phyloP scores from a whole-genome alignment of 2,329 filamentous ascomycete genomes.

The Colletotrichum acutatum region DNA sequence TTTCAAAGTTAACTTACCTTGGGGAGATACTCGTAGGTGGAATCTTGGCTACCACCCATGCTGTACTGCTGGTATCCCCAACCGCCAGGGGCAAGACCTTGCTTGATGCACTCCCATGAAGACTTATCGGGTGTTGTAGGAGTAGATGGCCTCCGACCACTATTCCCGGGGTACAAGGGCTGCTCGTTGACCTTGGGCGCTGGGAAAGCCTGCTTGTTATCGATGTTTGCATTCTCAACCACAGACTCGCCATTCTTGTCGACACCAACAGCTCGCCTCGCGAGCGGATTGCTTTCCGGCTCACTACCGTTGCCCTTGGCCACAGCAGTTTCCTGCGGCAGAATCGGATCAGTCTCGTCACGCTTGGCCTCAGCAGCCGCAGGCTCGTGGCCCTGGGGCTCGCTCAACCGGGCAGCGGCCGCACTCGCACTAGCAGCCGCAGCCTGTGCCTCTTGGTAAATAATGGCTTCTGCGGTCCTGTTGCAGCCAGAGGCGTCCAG shows the following conservation, averaged over 20 bases:
- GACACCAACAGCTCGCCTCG: constrained; percentile 9
- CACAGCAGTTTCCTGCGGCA: constrained; percentile 10
- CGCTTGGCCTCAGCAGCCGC: constrained; percentile 15
- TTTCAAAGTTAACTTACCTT: constrained; percentile 48
- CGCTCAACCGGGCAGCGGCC: constrained; percentile 1
- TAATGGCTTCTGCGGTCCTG: constrained; percentile 54
- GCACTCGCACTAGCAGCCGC: constrained; percentile 43
- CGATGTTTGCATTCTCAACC: constrained; percentile 7
- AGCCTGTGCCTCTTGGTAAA: constrained; percentile 46
- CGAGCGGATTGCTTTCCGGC: background rate
- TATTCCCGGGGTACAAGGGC: constrained; percentile 12
- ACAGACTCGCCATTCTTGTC: constrained; percentile 47
- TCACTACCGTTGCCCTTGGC: constrained; percentile 8
- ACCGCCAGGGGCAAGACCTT: constrained; percentile 65
- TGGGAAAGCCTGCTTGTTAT: constrained; percentile 13
- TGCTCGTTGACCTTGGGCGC: constrained; percentile 22
- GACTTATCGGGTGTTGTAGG: constrained; percentile 25
- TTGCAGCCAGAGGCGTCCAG: constrained; percentile 87
- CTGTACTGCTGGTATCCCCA: constrained; percentile 61
- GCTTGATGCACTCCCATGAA: constrained; percentile 59
- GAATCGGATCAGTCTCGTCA: background rate
- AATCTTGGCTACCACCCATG: constrained; percentile 75
- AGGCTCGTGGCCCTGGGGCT: constrained; percentile 42
- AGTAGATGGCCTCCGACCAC: constrained; percentile 16
- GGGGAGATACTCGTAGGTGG: constrained; percentile 77